Evolutionary conservation across 495 filamentous ascomycete species (phyloP), one percentile per base, ranked within the genome.

Genomic region (Tuber aestivum): DNA sequence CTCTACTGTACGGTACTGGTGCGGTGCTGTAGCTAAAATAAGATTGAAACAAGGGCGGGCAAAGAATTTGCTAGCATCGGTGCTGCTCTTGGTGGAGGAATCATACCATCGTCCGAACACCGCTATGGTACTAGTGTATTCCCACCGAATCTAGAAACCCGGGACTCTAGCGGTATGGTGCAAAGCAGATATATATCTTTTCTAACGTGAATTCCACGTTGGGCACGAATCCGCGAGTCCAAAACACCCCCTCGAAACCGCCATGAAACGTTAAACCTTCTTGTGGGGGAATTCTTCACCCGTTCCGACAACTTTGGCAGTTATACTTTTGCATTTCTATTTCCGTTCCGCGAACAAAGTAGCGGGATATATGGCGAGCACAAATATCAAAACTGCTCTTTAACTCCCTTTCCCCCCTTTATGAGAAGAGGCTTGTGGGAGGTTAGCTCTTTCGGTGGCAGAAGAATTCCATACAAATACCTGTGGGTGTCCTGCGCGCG

Each of bases 401-500:
- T 61, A 61, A 27, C 50, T 32, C 50, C 27, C 50, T 61, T 32
- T 4, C 4, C 10, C 50, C 50, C n/a, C 50, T 61, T 32, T 61
- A 61, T 27, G 50, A n/a, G n/a, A 45, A 4, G 12, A 56, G n/a
- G 3, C n/a, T 48, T 48, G 3, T 56, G 9, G 27, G 50, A 32
- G 12, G 50, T 61, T 61, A 12, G n/a, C 50, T 61, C 50, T 61
- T 61, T 61, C n/a, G n/a, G 50, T 61, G 12, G 50, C 50, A 16
- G n/a, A 61, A 32, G 27, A 61, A 61, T 61, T 32, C n/a, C 32
- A 73, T 79, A 79, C 77, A 79, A 79, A 78, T 79, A 79, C 65
- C 73, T 78, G 32, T 75, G 56, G 37, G 27, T 72, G 71, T 70
- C 56, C 56, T 70, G 70, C 72, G 70, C 72, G 76, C 70, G 74